These are phyloP conservation scores for Ophiostoma novo-ulmi DNA, from an alignment of 2,329 filamentous ascomycete species.

Conservation along the genomic window DNA sequence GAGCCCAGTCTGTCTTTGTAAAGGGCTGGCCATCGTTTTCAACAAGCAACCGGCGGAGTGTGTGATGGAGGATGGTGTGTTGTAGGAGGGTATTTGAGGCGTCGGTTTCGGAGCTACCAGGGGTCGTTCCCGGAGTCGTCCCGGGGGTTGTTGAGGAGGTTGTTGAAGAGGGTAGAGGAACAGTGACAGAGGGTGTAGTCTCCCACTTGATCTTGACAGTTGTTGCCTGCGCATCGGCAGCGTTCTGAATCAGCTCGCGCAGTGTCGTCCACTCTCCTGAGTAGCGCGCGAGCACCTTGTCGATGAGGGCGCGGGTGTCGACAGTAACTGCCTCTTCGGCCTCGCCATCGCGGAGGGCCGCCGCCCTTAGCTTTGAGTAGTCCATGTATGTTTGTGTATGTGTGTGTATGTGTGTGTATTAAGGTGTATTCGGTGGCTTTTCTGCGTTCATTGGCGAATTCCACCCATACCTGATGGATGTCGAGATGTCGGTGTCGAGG, in stretches of 20 bases:
- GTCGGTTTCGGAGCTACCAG: slow-evolving; percentile 30
- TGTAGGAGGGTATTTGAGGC: slow-evolving; percentile 67
- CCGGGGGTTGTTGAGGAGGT: background rate
- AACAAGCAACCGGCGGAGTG: slow-evolving; percentile 78
- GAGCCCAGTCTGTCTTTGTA: slow-evolving; percentile 82
- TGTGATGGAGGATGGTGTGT: slow-evolving; percentile 79
- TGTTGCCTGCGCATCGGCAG: slow-evolving; percentile 90
- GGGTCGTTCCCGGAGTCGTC: background rate
- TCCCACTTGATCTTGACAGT: slow-evolving; percentile 90
- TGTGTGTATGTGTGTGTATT: background rate
- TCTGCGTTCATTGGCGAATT: background rate
- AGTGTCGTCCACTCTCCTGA: slow-evolving; percentile 90
- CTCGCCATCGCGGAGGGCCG: slow-evolving; percentile 77
- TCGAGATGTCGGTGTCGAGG: background rate
- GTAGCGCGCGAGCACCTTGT: slow-evolving; percentile 94
- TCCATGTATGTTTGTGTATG: slow-evolving; percentile 51
- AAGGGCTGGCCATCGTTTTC: slow-evolving; percentile 90
- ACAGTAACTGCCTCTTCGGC: slow-evolving; percentile 97
- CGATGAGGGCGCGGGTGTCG: slow-evolving; percentile 92
- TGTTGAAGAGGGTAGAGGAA: slow-evolving; percentile 59
- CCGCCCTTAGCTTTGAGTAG: slow-evolving; percentile 72
- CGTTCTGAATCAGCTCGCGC: slow-evolving; percentile 94
- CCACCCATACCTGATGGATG: slow-evolving; percentile 1
- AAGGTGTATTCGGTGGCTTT: background rate
- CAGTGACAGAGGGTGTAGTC: slow-evolving; percentile 73